Base-by-base conservation (phyloP, 176 grass and related monocot genomes). In the Oryza meridionalis region DNA sequence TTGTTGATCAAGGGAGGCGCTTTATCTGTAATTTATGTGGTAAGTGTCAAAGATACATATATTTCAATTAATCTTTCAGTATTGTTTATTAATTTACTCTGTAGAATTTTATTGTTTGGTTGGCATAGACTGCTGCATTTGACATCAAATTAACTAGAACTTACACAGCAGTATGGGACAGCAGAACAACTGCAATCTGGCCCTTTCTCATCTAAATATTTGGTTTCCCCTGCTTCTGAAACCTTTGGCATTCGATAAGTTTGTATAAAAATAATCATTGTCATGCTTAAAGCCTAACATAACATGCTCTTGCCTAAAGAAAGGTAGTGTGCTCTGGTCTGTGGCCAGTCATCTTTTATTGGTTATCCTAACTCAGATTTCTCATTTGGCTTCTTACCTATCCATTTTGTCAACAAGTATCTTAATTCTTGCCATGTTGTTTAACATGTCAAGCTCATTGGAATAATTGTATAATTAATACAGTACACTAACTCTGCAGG, bases 1-100 rank as follows among this genome's bases (percentile, higher is more conserved):
- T 97, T 83, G 73, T 92, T 76, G 94, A 97, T 69, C 94, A 94
- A 88, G 94, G 94, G 67, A 84, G 82, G 40, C 88, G 47, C 66
- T 97, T 97, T 75, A 66, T 90, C 87, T 97, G 94, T 84, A 97
- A 97, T 58, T 83, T 97, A 86, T 97, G 94, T 44, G 91, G 94
- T 94, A 83, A 77, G 84, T 29, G 31, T 72, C 45, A 69, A 61
- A 62, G 13, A 75, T 82, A 43, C 59, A 88, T 14, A 7, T 58
- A 22, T 62, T 62, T 62, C 58, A 22, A 62, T 61, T 62, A 24
- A 21, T 62, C n/a, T 68, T 70, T 69, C 27, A 59, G 22, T 77
- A 70, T 37, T 68, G 68, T 84, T 66, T 61, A 64, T 73, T 80
- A 81, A 42, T 31, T 65, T 67, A 7, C 15, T 80, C 9, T 79